phyloP scores from a whole-genome alignment of 805 yeast species.

The Candida peoriensis region DNA sequence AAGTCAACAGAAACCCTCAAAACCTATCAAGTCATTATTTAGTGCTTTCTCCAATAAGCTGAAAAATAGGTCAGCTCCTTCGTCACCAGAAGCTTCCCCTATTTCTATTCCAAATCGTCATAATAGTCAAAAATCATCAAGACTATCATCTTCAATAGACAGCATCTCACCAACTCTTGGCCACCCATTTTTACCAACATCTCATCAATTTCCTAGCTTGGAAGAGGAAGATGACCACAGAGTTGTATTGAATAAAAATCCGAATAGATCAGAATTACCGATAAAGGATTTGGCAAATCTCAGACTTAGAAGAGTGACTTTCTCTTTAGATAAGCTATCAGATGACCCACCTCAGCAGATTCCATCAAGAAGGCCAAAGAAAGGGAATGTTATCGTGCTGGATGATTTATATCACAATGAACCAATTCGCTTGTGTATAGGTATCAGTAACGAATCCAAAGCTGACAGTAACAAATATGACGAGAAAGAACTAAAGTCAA shows the following conservation, averaged over 20 bases:
- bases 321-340: constrained; percentile 67
- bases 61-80: constrained; percentile 16
- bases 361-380: constrained; percentile 77
- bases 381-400: constrained; percentile 71
- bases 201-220: background rate
- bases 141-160: constrained; percentile 10
- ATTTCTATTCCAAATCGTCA: constrained; percentile 11
- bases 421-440: constrained; percentile 61
- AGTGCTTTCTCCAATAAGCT: constrained; percentile 26
- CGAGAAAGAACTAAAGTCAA: constrained; percentile 44
- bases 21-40: constrained; percentile 26
- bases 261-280: constrained; percentile 32
- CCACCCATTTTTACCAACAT: constrained; percentile 5
- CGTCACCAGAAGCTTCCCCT: constrained; percentile 17
- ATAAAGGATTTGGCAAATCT: constrained; percentile 25
- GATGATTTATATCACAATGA: constrained; percentile 56
- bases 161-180: constrained; percentile 13
- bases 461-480: constrained; percentile 17
- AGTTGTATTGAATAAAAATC: constrained; percentile 41
- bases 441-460: constrained; percentile 49
- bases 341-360: constrained; percentile 93
- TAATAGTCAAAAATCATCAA: background rate
- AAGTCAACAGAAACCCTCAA: constrained; percentile 8
- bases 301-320: constrained; percentile 59
- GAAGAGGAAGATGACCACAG: constrained; percentile 28